Evolutionary conservation across 495 filamentous ascomycete species (phyloP), one percentile per base, ranked within the genome.

Genomic region (Podospora bellae-mahoneyi): DNA sequence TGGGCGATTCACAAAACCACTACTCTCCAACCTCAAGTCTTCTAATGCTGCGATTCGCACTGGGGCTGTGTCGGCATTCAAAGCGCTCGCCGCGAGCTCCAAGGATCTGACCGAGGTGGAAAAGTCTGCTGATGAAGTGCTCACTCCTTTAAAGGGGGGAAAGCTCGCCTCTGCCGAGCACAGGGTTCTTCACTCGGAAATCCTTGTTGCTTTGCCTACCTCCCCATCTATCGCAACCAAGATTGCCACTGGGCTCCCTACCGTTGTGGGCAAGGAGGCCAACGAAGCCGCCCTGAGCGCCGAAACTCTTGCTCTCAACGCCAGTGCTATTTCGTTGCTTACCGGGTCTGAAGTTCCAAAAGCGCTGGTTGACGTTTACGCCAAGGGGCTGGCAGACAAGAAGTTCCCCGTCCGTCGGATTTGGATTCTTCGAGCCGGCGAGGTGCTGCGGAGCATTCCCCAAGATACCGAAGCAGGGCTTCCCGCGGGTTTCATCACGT

Each of bases 11-110:
- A 77, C 94, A 23, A 97, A 97, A 72, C 94, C 93, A 19, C 78
- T 99, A 4, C 74, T 98, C 10, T 87, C 92, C 20, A 97, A 91
- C 77, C 82, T 91, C 79, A 98, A 97, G 79, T 98, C 95, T 9
- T 91, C 90, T 66, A 97, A 96, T 73, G 78, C 85, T 4, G 77
- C 75, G 2, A 92, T 97, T 64, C 87, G 95, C 57, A 87, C 86
- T 64, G 92, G 92, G 10, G 91, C 91, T 23, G 74, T 92, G 13
- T 83, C 83, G 23, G 91, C 89, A 2, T 97, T 98, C 76, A 79
- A 73, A 66, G 80, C 83, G 65, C 84, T 88, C 3, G 77, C 92
- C 19, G 80, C 86, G 13, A 83, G 83, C 28, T 91, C 85, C 67
- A 79, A 84, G 15, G 84, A 90, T 66, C 81, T 84, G 28, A 69